phyloP scores from a whole-genome alignment of 352 stramenopile genomes.

The Nothophytophthora sp. region DNA sequence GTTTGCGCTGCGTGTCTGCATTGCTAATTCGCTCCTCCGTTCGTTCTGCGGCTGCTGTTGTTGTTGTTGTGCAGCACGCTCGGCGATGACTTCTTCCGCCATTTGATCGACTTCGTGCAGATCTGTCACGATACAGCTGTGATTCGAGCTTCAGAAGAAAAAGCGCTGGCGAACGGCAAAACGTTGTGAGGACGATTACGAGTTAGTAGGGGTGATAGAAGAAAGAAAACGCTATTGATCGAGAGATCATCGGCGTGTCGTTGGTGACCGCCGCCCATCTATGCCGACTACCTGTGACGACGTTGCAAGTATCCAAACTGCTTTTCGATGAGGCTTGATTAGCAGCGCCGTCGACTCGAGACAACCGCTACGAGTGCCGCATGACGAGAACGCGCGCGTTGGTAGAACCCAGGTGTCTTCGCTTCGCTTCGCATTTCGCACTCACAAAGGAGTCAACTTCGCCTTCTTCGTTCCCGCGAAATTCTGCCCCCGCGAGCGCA shows the following conservation, averaged over 20 bases:
- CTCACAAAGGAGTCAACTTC: constrained; percentile 49
- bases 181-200: constrained; percentile 19
- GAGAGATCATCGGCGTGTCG: constrained; percentile 7
- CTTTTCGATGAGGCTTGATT: no score
- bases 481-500: constrained; percentile 53
- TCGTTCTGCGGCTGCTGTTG: constrained; percentile 10
- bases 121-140: constrained; percentile 70
- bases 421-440: constrained; percentile 6
- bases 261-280: no score
- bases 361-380: constrained; percentile 14
- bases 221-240: constrained; percentile 37
- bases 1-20: no score
- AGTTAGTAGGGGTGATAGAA: constrained; percentile 35
- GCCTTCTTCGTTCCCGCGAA: constrained; percentile 52
- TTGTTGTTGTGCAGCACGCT: constrained; percentile 34
- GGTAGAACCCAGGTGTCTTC: constrained; percentile 6
- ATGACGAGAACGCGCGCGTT: constrained; percentile 7
- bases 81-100: constrained; percentile 81
- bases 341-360: constrained; percentile 2
- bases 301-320: no score
- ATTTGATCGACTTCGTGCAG: constrained; percentile 76
- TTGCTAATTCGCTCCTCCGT: no score
- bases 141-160: constrained; percentile 44
- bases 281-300: no score
- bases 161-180: constrained; percentile 25